These are phyloP conservation scores for Elsinoe batatas DNA, from an alignment of 2,329 filamentous ascomycete genomes.

Conservation along the genomic window DNA sequence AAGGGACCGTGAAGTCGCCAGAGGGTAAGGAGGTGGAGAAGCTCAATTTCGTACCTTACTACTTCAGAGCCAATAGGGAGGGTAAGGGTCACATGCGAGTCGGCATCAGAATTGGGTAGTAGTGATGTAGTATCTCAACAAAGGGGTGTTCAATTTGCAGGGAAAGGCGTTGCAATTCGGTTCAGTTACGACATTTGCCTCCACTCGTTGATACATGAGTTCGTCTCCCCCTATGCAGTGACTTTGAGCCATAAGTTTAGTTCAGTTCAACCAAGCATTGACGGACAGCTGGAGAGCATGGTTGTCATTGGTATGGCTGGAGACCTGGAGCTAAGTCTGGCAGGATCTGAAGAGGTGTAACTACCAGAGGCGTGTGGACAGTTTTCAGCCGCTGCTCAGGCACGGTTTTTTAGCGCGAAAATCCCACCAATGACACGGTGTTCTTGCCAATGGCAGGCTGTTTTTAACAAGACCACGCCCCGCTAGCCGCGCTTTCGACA, in stretches of 20 bases:
- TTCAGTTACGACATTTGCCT: no score
- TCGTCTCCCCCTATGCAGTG: no score
- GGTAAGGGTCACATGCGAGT: slow-evolving; percentile 48
- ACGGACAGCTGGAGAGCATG: no score
- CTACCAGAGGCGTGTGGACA: neutral
- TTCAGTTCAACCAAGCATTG: no score
- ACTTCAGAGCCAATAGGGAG: slow-evolving; percentile 45
- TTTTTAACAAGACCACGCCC: neutral
- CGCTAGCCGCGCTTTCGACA: neutral
- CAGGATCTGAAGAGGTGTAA: no score
- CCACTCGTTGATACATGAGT: no score
- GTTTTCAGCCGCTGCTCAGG: neutral
- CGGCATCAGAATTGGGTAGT: slow-evolving; percentile 16
- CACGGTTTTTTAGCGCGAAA: neutral
- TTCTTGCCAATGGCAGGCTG: neutral
- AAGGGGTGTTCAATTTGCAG: no score
- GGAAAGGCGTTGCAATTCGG: no score
- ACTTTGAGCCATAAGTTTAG: no score
- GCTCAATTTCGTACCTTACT: slow-evolving; percentile 46
- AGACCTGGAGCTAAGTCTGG: no score
- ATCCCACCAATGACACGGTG: neutral
- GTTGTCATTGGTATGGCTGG: no score
- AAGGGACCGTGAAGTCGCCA: neutral
- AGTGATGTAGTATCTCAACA: neutral
- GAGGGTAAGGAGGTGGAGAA: slow-evolving; percentile 20